Conservation (phyloP, 306 rosid genomes). For the Datisca glomerata region DNA sequence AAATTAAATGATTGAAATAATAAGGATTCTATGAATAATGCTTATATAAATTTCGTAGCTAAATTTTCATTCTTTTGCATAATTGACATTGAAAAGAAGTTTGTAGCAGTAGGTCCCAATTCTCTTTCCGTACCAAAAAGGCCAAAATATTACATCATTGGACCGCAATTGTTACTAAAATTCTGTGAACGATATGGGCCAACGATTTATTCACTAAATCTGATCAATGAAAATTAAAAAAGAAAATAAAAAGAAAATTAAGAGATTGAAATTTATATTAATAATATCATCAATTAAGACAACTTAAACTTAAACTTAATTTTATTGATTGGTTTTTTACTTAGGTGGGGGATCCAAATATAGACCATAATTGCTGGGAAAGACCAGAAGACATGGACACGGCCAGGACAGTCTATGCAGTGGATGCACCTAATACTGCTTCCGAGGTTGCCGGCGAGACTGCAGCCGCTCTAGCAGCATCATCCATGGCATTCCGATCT, state of each 20-base stretch:
- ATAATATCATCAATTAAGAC: neutral
- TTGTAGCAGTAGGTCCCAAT: too few relatives aligned
- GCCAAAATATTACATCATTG: conserved; percentile 4
- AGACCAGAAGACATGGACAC: conserved; percentile 98
- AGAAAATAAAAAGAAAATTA: too few relatives aligned
- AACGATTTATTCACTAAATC: neutral
- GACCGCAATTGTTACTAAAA: conserved; percentile 4
- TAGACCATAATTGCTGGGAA: conserved; percentile 85
- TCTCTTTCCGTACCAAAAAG: too few relatives aligned
- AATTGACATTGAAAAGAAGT: too few relatives aligned
- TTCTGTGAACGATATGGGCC: conserved; percentile 16
- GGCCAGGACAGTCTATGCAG: conserved; percentile 52
- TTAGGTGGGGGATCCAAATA: conserved; percentile 81
- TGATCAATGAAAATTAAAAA: conserved; percentile 3
- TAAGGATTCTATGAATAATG: too few relatives aligned
- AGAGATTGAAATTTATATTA: neutral
- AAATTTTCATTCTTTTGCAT: too few relatives aligned
- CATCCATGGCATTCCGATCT: conserved; percentile 67
- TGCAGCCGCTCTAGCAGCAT: conserved; percentile 70
- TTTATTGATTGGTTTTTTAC: neutral
- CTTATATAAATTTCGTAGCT: too few relatives aligned
- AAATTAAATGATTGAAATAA: too few relatives aligned
- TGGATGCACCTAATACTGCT: conserved; percentile 81
- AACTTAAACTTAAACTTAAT: neutral
- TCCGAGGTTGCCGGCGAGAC: conserved; percentile 89